A percentile compares a stretch with the other conserved stretches of the same genome.
These are phyloP conservation scores for Trametes versicolor DNA, from an alignment of 1,284 basidiomycete genomes.

Conservation along the genomic window DNA sequence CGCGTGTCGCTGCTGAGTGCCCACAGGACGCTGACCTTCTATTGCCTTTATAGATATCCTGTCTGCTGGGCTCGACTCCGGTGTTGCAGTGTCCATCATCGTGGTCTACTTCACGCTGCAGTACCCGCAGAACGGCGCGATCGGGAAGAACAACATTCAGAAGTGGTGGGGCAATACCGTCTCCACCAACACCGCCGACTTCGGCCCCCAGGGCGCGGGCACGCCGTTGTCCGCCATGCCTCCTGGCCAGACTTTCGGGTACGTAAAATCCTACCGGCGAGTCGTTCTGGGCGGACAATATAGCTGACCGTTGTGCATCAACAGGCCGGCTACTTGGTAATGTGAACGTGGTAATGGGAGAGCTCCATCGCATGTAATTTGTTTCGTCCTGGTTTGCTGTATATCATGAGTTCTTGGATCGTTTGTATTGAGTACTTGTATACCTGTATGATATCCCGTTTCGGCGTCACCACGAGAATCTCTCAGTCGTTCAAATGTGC, in stretches of 20 bases:
- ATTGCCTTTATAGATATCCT: constrained; percentile 49
- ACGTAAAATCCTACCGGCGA: background rate
- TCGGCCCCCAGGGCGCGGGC: constrained; percentile 3
- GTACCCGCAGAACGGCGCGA: constrained; percentile 53
- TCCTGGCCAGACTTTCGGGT: constrained; percentile 1
- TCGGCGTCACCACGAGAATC: too few species aligned
- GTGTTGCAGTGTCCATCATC: constrained; percentile 54
- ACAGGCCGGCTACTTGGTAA: background rate
- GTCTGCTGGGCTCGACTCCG: constrained; percentile 61
- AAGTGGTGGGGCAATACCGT: constrained; percentile 57
- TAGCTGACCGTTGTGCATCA: background rate
- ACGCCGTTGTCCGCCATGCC: constrained; percentile 4
- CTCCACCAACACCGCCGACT: constrained; percentile 44
- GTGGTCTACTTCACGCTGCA: constrained; percentile 62
- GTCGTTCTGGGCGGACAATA: background rate
- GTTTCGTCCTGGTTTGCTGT: background rate
- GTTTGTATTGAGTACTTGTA: constrained; percentile 2
- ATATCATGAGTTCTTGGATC: background rate
- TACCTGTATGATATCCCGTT: background rate
- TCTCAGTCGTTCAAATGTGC: too few species aligned
- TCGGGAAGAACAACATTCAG: constrained; percentile 49
- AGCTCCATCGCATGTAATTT: background rate
- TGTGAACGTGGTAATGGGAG: background rate
- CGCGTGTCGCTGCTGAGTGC: background rate
- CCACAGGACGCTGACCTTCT: background rate